Conservation (phyloP, 441 rosid genomes). For the Adansonia grandidieri region DNA sequence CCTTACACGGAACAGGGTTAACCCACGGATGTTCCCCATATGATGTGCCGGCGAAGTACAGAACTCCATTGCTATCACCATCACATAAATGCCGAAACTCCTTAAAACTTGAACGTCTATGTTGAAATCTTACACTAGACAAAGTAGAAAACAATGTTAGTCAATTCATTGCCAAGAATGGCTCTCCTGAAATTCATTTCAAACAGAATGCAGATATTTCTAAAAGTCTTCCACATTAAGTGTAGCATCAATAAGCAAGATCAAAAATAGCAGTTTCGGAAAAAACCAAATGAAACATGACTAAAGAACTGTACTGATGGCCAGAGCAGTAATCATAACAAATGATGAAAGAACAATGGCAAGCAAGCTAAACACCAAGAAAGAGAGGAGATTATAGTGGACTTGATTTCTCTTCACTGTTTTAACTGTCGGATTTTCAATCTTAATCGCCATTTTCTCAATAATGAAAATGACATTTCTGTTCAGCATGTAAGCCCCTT, state of each 20-base stretch:
- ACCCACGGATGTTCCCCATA: conserved; percentile 97
- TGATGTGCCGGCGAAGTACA: conserved; percentile 87
- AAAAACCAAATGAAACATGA: not conserved
- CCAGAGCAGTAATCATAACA: not conserved
- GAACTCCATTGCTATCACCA: conserved; percentile 96
- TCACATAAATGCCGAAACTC: conserved; percentile 97
- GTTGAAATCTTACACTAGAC: conserved; percentile 65
- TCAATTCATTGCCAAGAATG: not conserved
- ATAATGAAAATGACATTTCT: not conserved
- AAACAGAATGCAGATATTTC: no score
- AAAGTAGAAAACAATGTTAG: conserved; percentile 28
- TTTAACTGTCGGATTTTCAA: not conserved
- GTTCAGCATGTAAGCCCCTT: not conserved
- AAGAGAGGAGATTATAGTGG: not conserved
- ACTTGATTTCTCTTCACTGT: conserved; percentile 4
- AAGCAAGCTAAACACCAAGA: conserved; percentile 12
- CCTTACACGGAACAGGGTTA: conserved; percentile 93
- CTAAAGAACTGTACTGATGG: not conserved
- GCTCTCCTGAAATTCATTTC: no score
- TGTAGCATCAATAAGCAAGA: no score
- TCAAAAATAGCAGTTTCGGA: no score
- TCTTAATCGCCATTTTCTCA: conserved; percentile 2
- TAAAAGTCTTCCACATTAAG: no score
- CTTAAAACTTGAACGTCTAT: conserved; percentile 88
- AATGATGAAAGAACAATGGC: not conserved